phyloP scores from a whole-genome alignment of 768 basidiomycete species.

The Lactarius trivialis region DNA sequence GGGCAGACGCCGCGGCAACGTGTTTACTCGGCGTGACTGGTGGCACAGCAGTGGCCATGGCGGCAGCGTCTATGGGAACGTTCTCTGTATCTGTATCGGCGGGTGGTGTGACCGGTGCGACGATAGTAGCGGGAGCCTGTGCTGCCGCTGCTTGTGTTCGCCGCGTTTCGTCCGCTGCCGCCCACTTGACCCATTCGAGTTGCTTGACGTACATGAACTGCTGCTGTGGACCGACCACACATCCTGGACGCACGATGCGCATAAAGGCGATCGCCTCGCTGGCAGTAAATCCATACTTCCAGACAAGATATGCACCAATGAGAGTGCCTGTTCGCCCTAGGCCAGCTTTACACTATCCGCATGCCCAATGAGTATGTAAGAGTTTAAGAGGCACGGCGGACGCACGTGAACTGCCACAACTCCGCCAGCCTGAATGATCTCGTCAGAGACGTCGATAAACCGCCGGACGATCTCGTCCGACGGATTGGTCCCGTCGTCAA shows the following conservation, averaged over 20 bases:
- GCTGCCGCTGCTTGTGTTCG: slow-evolving; percentile 39
- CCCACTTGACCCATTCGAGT: slow-evolving; percentile 90
- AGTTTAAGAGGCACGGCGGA: slow-evolving; percentile 21
- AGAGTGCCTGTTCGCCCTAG: slow-evolving; percentile 93
- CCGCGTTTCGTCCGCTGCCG: slow-evolving; percentile 75
- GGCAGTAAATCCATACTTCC: slow-evolving; percentile 97
- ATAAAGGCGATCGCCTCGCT: slow-evolving; percentile 96
- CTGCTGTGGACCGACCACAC: slow-evolving; percentile 87
- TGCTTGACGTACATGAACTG: slow-evolving; percentile 96
- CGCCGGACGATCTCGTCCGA: slow-evolving; percentile 89
- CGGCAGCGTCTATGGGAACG: slow-evolving; percentile 24
- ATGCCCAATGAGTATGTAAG: slow-evolving; percentile 19
- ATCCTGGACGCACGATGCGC: slow-evolving; percentile 94
- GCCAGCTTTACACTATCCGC: slow-evolving; percentile 83
- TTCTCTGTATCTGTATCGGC: slow-evolving; percentile 65
- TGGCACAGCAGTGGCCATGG: slow-evolving; percentile 36
- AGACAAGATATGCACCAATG: slow-evolving; percentile 96
- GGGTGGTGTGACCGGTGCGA: slow-evolving; percentile 75
- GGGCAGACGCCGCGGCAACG: slow-evolving; percentile 60
- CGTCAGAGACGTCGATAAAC: slow-evolving; percentile 83
- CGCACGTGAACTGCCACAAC: slow-evolving; percentile 85
- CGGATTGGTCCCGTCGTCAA: slow-evolving; percentile 97
- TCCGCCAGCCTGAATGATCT: slow-evolving; percentile 67
- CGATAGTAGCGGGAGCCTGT: slow-evolving; percentile 38
- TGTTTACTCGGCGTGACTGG: slow-evolving; percentile 81